Evolutionary conservation across 768 basidiomycete species (phyloP).

Genomic region (Pleurotus citrinopileatus): DNA sequence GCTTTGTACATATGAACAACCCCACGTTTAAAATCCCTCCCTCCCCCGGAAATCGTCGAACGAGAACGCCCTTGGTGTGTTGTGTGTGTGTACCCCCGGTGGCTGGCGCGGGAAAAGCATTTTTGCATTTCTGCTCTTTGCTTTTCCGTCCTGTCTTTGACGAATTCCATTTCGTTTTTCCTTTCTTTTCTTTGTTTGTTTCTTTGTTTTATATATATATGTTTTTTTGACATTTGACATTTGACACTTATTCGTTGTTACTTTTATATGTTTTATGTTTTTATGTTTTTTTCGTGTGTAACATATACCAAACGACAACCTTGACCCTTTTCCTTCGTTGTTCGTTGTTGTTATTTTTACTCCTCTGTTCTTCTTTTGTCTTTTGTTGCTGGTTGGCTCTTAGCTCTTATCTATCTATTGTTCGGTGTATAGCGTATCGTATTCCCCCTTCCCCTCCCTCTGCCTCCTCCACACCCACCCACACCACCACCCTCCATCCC

Average conservation of each 20-base stretch:
- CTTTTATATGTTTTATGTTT: background rate
- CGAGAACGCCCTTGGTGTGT: too few relatives aligned
- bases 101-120: too few relatives aligned
- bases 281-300: background rate
- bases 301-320: background rate
- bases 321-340: background rate
- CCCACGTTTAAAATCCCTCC: background rate
- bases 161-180: conserved; percentile 7
- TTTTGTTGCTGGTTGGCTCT: background rate
- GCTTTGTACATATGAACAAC: background rate
- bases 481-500: background rate
- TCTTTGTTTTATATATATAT: background rate
- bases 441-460: background rate
- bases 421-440: background rate
- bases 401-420: background rate
- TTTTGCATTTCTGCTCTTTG: too few relatives aligned
- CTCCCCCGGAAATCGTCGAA: background rate
- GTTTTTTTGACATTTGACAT: background rate
- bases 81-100: too few relatives aligned
- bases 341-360: background rate
- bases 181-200: conserved; percentile 1
- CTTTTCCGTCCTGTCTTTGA: conserved; percentile 12
- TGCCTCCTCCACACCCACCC: background rate
- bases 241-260: background rate
- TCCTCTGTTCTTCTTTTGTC: background rate